Conservation (phyloP, 1,284 basidiomycete species). For the Sporisorium scitamineum region DNA sequence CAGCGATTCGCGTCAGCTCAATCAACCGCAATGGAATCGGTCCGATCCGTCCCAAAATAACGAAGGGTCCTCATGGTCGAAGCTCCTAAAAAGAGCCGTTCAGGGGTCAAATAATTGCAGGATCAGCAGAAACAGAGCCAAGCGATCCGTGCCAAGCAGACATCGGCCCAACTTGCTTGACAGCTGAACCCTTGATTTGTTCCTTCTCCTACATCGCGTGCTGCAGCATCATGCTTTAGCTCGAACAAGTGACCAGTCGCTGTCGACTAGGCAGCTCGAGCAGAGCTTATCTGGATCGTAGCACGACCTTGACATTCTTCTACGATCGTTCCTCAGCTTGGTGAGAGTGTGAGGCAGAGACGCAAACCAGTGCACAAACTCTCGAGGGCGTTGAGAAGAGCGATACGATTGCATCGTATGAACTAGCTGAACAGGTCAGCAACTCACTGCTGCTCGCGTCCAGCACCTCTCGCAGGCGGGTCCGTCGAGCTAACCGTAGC, state of each 20-base stretch:
- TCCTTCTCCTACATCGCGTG: not conserved
- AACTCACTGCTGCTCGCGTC: not conserved
- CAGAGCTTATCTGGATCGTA: too few relatives aligned
- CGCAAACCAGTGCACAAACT: not conserved
- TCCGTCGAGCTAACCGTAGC: constrained; percentile 2
- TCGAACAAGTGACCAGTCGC: not conserved
- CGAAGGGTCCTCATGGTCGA: constrained; percentile 1
- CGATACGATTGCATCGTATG: not conserved
- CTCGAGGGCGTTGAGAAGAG: not conserved
- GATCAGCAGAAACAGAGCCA: not conserved
- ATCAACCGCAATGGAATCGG: not conserved
- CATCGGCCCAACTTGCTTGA: not conserved
- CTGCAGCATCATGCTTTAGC: not conserved
- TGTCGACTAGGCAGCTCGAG: too few relatives aligned
- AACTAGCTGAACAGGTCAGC: not conserved
- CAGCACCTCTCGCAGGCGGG: not conserved
- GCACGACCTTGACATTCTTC: not conserved
- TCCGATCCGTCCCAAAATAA: not conserved
- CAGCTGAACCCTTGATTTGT: constrained; percentile 3
- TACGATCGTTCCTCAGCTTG: too few relatives aligned
- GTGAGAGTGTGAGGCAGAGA: too few relatives aligned
- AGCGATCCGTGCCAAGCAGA: not conserved
- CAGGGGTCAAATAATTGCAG: not conserved
- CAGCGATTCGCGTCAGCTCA: not conserved
- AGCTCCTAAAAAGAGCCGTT: not conserved